Evolutionary conservation across 1,139 yeast species (phyloP).

Genomic region (Lodderomyces orthopsilosis): DNA sequence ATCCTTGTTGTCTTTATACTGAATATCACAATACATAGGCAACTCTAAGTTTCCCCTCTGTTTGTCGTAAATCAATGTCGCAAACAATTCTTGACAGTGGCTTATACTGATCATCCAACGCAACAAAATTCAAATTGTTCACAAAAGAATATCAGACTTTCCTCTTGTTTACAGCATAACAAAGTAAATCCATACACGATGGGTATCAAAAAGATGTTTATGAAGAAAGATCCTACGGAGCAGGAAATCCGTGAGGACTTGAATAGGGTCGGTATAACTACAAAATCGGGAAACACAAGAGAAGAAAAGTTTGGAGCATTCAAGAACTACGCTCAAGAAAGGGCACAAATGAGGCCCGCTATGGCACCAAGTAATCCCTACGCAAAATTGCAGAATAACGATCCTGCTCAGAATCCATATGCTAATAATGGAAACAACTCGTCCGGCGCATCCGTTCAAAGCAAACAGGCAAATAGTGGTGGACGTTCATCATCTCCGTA

Average conservation of each 20-base stretch:
- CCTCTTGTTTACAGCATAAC: neutral
- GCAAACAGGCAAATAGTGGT: neutral
- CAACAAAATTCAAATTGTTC: neutral
- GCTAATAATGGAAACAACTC: conserved; percentile 11
- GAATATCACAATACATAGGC: too few species aligned
- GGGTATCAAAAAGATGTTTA: conserved; percentile 56
- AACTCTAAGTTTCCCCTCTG: neutral
- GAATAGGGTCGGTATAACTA: conserved; percentile 51
- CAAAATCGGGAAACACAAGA: conserved; percentile 35
- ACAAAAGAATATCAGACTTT: neutral
- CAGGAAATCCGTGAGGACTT: conserved; percentile 52
- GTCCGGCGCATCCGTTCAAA: neutral
- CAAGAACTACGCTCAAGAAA: conserved; percentile 55
- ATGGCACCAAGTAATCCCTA: conserved; percentile 48
- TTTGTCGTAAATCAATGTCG: neutral
- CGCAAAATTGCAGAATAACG: conserved; percentile 24
- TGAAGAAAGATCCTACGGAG: conserved; percentile 60
- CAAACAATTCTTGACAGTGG: neutral
- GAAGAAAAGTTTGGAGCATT: conserved; percentile 67
- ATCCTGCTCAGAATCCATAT: conserved; percentile 26
- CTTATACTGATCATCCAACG: neutral
- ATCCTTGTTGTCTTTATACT: too few species aligned
- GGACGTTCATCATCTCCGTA: conserved; percentile 4
- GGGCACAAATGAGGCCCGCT: conserved; percentile 39
- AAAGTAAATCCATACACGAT: conserved; percentile 17